Evolutionary conservation across 1,284 basidiomycete species (phyloP).

Genomic region (Trametes sp.): DNA sequence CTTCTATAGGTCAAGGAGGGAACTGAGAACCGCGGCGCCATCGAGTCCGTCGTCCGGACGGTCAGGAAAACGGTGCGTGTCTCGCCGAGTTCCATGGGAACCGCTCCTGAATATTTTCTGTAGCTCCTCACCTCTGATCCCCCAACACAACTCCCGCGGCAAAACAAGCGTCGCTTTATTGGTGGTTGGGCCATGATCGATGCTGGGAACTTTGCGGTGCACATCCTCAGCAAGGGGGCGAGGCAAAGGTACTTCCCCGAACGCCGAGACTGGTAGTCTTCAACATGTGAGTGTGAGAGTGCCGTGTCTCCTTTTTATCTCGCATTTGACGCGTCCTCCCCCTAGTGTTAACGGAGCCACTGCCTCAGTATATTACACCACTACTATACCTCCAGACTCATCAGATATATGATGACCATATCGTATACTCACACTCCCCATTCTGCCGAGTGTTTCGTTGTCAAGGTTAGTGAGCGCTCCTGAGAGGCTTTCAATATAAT

Average conservation of each 20-base stretch:
- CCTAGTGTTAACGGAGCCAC: background rate
- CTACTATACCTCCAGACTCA: too few relatives aligned
- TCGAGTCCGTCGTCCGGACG: slow-evolving; percentile 72
- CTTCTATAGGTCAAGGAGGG: slow-evolving; percentile 74
- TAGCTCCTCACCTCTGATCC: slow-evolving; percentile 63
- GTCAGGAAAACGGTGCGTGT: slow-evolving; percentile 66
- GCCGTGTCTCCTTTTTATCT: background rate
- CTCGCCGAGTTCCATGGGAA: too few relatives aligned
- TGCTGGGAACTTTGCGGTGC: slow-evolving; percentile 78
- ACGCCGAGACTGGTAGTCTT: slow-evolving; percentile 39
- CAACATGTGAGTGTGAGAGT: background rate
- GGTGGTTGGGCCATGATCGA: slow-evolving; percentile 87
- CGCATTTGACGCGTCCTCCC: background rate
- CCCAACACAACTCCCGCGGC: slow-evolving; percentile 65
- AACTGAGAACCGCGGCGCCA: slow-evolving; percentile 76
- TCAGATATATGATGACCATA: too few relatives aligned
- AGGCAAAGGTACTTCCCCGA: slow-evolving; percentile 68
- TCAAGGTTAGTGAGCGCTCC: too few relatives aligned
- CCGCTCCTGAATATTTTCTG: background rate
- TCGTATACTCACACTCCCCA: too few relatives aligned
- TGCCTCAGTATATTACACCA: too few relatives aligned
- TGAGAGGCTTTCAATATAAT: too few relatives aligned
- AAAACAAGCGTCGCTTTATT: slow-evolving; percentile 61
- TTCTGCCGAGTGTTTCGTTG: too few relatives aligned
- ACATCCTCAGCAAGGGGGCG: slow-evolving; percentile 69